Conservation (phyloP, 2,329 filamentous ascomycete species). For the Massarina eburnea region DNA sequence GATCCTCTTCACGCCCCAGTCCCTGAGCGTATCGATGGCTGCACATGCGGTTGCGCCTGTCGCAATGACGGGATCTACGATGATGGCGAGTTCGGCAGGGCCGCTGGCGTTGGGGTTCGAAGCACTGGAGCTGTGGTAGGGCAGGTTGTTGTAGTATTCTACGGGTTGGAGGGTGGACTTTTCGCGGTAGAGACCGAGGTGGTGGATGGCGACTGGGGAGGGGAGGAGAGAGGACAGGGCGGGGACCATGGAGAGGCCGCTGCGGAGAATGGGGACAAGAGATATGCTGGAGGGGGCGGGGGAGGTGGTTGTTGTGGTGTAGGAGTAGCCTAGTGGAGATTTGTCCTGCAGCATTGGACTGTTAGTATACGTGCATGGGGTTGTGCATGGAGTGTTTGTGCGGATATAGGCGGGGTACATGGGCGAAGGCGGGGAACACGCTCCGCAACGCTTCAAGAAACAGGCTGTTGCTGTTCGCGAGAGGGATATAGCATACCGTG, state of each 20-base stretch:
- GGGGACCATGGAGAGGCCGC: slow-evolving; percentile 88
- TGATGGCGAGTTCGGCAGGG: slow-evolving; percentile 68
- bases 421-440: neutral
- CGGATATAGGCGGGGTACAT: neutral
- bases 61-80: slow-evolving; percentile 90
- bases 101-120: slow-evolving; percentile 39
- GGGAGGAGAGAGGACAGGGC: slow-evolving; percentile 84
- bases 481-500: slow-evolving; percentile 57
- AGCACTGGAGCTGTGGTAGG: slow-evolving; percentile 63
- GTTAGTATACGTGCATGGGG: neutral
- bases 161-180: slow-evolving; percentile 83
- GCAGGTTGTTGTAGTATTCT: slow-evolving; percentile 97
- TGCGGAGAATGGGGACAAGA: slow-evolving; percentile 89
- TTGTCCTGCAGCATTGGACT: slow-evolving; percentile 58
- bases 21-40: slow-evolving; percentile 82
- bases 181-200: slow-evolving; percentile 93
- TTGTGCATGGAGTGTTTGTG: neutral
- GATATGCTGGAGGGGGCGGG: slow-evolving; percentile 70
- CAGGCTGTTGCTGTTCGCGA: neutral
- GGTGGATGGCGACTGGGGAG: slow-evolving; percentile 77
- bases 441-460: slow-evolving; percentile 1
- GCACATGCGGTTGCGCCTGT: slow-evolving; percentile 88
- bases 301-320: slow-evolving; percentile 64
- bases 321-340: slow-evolving; percentile 77
- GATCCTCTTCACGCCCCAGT: slow-evolving; percentile 88